A percentile compares a stretch with the other conserved stretches of the same genome.
These are phyloP conservation scores for Exophiala viscosa DNA, from an alignment of 2,329 filamentous ascomycete species.

Conservation along the genomic window DNA sequence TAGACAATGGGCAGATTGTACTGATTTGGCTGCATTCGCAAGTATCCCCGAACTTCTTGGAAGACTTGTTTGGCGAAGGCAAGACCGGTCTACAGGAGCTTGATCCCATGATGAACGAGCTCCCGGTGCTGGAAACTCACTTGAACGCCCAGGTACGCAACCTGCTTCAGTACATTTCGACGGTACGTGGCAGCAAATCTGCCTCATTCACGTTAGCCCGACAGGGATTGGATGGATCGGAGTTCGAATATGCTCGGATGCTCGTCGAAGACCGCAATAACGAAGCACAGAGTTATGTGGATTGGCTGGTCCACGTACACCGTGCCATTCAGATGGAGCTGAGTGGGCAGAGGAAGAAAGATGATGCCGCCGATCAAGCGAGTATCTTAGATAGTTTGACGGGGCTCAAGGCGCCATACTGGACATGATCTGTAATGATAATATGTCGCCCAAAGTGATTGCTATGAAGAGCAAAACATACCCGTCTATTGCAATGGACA, in stretches of 20 bases:
- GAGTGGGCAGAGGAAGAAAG: constrained; percentile 48
- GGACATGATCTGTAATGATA: constrained; percentile 31
- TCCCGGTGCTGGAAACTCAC: constrained; percentile 85
- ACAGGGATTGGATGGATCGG: constrained; percentile 88
- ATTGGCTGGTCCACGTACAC: constrained; percentile 96
- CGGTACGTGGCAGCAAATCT: constrained; percentile 78
- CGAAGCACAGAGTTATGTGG: constrained; percentile 95
- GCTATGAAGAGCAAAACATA: background rate
- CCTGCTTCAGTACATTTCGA: constrained; percentile 79
- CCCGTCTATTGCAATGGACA: too few species aligned
- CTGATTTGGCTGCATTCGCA: constrained; percentile 89
- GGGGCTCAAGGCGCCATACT: constrained; percentile 45
- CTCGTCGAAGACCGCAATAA: constrained; percentile 94
- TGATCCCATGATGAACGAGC: constrained; percentile 72
- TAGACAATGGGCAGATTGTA: constrained; percentile 91
- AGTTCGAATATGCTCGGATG: constrained; percentile 91
- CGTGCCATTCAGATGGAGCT: constrained; percentile 86
- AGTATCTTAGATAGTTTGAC: constrained; percentile 44
- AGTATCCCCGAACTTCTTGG: constrained; percentile 84
- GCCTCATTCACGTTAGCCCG: constrained; percentile 84
- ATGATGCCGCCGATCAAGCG: constrained; percentile 35
- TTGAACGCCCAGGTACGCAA: constrained; percentile 94
- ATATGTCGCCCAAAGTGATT: background rate
- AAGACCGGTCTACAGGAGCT: constrained; percentile 68
- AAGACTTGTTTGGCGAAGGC: constrained; percentile 82